Conservation (phyloP, 352 stramenopile genomes). For the Phytophthora pistaciae region DNA sequence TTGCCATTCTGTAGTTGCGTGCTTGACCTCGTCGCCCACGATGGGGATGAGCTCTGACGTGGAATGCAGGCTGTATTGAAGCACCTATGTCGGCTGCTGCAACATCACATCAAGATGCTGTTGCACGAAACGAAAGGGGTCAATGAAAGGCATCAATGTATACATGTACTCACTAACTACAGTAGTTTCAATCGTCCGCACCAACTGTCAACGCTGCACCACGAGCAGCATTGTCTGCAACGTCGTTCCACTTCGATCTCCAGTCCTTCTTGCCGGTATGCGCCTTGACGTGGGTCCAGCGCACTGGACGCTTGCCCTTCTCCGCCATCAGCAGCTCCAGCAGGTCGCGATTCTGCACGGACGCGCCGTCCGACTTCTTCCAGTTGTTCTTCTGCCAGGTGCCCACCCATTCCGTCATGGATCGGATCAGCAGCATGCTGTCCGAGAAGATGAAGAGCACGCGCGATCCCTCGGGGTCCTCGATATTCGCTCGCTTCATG, state of each 20-base stretch:
- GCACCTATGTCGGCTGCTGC: too few species aligned
- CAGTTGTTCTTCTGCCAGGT: slow-evolving; percentile 73
- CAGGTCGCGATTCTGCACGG: slow-evolving; percentile 74
- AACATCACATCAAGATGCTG: too few species aligned
- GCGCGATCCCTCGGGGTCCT: slow-evolving; percentile 41
- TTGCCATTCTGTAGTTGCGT: not conserved
- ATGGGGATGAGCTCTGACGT: not conserved
- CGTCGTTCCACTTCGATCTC: slow-evolving; percentile 82
- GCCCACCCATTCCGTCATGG: slow-evolving; percentile 80
- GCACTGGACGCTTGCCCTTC: slow-evolving; percentile 20
- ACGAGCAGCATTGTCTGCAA: slow-evolving; percentile 61
- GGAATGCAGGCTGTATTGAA: not conserved
- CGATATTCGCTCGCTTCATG: slow-evolving; percentile 72
- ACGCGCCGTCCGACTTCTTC: slow-evolving; percentile 61
- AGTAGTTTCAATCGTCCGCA: not conserved
- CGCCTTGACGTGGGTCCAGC: slow-evolving; percentile 60
- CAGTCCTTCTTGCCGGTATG: slow-evolving; percentile 68
- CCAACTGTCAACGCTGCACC: slow-evolving; percentile 33
- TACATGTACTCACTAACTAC: not conserved
- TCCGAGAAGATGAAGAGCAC: slow-evolving; percentile 82
- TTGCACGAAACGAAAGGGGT: not conserved
- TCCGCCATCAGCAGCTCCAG: slow-evolving; percentile 63
- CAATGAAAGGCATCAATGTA: not conserved
- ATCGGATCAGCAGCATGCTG: slow-evolving; percentile 82
- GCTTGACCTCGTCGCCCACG: not conserved